Evolutionary conservation across 345 rosid species (phyloP).

Genomic region (Chamaenerion angustifolium): DNA sequence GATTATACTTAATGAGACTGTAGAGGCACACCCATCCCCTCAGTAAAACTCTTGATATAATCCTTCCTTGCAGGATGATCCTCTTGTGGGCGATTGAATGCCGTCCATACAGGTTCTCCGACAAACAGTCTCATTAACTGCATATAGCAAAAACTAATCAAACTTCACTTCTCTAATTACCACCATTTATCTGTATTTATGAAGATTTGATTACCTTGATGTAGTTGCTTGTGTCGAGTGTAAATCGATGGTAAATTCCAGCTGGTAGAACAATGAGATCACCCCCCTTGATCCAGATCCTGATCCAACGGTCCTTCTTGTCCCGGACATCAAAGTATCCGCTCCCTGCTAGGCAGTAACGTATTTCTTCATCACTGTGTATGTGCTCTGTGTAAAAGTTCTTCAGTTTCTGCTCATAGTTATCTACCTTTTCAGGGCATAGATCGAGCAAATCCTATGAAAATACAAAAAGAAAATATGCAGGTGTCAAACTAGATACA

Average conservation of each 20-base stretch:
- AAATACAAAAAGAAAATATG: constrained; percentile 2
- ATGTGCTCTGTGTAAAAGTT: constrained; percentile 83
- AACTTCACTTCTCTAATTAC: neutral
- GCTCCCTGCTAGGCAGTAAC: constrained; percentile 71
- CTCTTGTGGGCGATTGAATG: constrained; percentile 76
- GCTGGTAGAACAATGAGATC: constrained; percentile 74
- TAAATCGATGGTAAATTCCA: constrained; percentile 80
- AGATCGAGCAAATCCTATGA: constrained; percentile 65
- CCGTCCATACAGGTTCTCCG: constrained; percentile 78
- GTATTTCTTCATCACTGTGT: constrained; percentile 81
- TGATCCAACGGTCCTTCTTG: constrained; percentile 62
- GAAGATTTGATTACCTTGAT: constrained; percentile 35
- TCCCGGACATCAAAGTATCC: constrained; percentile 86
- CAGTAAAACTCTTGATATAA: constrained; percentile 30
- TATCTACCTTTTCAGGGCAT: constrained; percentile 71
- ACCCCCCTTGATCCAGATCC: constrained; percentile 60
- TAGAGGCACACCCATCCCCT: constrained; percentile 22
- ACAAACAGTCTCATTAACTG: constrained; percentile 83
- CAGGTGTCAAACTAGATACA: neutral
- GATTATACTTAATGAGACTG: constrained; percentile 23
- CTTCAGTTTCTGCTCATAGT: constrained; percentile 75
- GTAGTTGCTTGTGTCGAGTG: constrained; percentile 67
- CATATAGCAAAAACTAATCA: constrained; percentile 2
- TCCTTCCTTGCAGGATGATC: constrained; percentile 65
- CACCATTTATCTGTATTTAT: too few species aligned